A percentile compares a stretch with the other conserved stretches of the same genome.
phyloP scores from a whole-genome alignment of 441 rosid genomes.

The Mallotus repandus region DNA sequence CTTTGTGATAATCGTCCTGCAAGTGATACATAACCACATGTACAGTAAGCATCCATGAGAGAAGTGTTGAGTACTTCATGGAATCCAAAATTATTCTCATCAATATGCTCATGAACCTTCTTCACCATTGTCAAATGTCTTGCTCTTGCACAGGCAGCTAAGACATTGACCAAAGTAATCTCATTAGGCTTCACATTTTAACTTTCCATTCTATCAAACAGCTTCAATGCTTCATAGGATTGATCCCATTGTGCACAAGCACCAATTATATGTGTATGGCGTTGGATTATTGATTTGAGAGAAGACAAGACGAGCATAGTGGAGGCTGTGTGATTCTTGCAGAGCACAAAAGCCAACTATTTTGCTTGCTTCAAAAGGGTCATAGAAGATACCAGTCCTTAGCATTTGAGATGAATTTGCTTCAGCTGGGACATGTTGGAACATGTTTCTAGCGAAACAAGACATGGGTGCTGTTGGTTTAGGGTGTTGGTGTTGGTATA shows the following conservation, averaged over 20 bases:
- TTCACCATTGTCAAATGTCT: constrained; percentile 14
- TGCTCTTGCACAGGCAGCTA: constrained; percentile 21
- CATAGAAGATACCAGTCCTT: constrained; percentile 22
- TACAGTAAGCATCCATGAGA: constrained; percentile 27
- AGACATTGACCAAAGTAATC: constrained; percentile 22
- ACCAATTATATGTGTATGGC: constrained; percentile 18
- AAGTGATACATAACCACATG: constrained; percentile 12
- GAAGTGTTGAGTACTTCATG: constrained; percentile 17
- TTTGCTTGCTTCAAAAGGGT: constrained; percentile 27
- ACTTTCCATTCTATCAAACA: constrained; percentile 31
- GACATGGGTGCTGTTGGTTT: no score
- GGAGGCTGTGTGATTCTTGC: constrained; percentile 17
- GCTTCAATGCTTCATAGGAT: constrained; percentile 18
- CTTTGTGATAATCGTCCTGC: constrained; percentile 24
- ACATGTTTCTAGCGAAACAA: no score
- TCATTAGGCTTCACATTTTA: constrained; percentile 29
- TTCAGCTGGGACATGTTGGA: no score
- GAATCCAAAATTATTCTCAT: constrained; percentile 20
- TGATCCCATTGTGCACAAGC: constrained; percentile 28
- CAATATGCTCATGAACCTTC: constrained; percentile 16
- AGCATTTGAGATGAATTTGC: not conserved
- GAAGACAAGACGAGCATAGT: constrained; percentile 17
- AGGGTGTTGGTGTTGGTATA: no score
- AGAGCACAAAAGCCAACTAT: constrained; percentile 30
- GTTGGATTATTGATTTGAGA: constrained; percentile 25